Base-by-base conservation (phyloP, 805 yeast species). In the Candida corydali region DNA sequence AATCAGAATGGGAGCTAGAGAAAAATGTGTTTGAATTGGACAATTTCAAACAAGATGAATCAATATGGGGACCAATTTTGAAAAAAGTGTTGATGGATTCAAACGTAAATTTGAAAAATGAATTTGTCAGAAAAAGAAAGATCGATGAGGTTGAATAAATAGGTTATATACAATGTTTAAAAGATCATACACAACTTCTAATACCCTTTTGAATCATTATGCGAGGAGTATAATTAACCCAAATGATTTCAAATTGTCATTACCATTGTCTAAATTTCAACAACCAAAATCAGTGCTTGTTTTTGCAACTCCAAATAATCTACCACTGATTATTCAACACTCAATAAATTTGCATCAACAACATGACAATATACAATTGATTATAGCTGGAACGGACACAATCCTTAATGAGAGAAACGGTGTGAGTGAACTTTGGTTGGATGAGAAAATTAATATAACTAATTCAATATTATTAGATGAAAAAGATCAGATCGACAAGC, bases 1-100 rank as follows among this genome's bases (percentile, higher is more conserved):
- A 94, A 59, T 86, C 86, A 2, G 83, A 83, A 31, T 93, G 97
- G 96, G 78, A 75, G 26, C 59, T 91, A 30, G 80, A 76, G 1
- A 75, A 75, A 42, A 77, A 79, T 42, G 88, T 80, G 4, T 82
- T 91, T 52, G 73, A 73, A 22, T 38, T 86, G 24, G 73, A 68
- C 28, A 89, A 84, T 52, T 82, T 88, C 48, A 74, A 74, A 17
- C 63, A 73, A 20, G 75, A 72, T 32, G 84, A 80, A 47, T 63
- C 63, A 15, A 67, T 76, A 1, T 91, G 98, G 97, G 78, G 78
- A 1, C 69, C 69, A 9, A 87, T 79, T 0, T 61, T 85, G 46
- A 59, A 61, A 36, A 54, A 65, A 34, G 86, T 83, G 0, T 61
- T 84, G 14, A 70, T 69, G 1, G 34, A 40, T 3, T 68, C 59